These are phyloP conservation scores for Phytophthora sansomeana DNA, from an alignment of 352 stramenopile species.

Conservation along the genomic window DNA sequence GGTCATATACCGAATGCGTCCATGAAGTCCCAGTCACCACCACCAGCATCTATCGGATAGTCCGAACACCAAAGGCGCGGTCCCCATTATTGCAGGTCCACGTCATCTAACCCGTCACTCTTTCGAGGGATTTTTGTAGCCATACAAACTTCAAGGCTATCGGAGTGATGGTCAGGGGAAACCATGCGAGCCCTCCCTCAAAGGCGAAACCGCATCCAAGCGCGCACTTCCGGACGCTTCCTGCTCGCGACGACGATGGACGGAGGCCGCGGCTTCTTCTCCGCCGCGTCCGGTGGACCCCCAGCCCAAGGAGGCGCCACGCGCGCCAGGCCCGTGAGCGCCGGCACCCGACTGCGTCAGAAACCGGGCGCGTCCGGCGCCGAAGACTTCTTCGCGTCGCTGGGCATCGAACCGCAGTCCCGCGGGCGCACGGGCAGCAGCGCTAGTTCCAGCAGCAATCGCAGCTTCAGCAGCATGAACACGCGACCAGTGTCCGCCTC, in stretches of 20 bases:
- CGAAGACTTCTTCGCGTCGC: conserved; percentile 65
- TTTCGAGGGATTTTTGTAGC: conserved; percentile 12
- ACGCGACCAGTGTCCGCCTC: conserved; percentile 27
- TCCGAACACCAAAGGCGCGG: not conserved
- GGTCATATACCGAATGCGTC: not conserved
- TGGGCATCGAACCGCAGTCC: conserved; percentile 48
- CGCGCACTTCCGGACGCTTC: not conserved
- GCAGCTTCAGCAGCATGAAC: conserved; percentile 44
- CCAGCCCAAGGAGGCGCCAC: conserved; percentile 13
- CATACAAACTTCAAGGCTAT: conserved; percentile 17
- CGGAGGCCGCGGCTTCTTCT: conserved; percentile 42
- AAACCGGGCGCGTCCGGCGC: conserved; percentile 47
- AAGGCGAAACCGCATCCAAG: conserved; percentile 46
- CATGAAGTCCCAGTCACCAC: not conserved
- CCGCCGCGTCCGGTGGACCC: not conserved
- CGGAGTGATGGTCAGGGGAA: conserved; percentile 27
- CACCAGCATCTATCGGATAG: not conserved
- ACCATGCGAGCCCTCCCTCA: not conserved
- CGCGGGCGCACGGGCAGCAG: conserved; percentile 24
- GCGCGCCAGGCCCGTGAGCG: conserved; percentile 55
- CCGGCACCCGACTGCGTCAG: conserved; percentile 66
- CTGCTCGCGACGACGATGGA: conserved; percentile 34
- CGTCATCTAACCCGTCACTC: conserved; percentile 16
- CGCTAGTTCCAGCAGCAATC: conserved; percentile 42
- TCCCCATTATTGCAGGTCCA: not conserved